A percentile compares a stretch with the other conserved stretches of the same genome.
phyloP scores from a whole-genome alignment of 352 stramenopile genomes.

The Pythium aristosporum region DNA sequence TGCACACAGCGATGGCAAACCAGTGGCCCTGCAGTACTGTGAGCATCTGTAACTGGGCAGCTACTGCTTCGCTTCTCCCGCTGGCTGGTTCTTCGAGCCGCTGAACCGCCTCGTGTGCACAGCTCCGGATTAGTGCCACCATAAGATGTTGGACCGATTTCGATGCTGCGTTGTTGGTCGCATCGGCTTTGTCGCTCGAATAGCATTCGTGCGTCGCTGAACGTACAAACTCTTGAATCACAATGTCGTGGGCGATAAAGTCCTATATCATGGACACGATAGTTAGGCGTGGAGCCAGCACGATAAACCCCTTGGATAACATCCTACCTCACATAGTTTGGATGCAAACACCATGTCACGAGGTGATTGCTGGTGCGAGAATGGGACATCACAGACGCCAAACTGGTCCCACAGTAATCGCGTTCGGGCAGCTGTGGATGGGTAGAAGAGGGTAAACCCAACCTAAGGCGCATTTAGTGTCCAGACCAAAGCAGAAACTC shows the following conservation, averaged over 20 bases:
- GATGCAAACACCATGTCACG: not conserved
- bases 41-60: conserved; percentile 6
- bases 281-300: not conserved
- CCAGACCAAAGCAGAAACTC: not conserved
- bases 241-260: not conserved
- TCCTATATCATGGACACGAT: not conserved
- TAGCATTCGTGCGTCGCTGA: conserved; percentile 5
- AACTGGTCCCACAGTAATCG: not conserved
- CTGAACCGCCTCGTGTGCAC: not conserved
- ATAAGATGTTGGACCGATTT: not conserved
- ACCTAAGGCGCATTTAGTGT: not conserved
- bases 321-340: conserved; percentile 8
- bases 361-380: not conserved
- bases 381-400: not conserved
- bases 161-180: not conserved
- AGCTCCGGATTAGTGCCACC: not conserved
- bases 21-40: conserved; percentile 14
- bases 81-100: not conserved
- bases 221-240: not conserved
- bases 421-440: not conserved
- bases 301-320: not conserved
- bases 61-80: not conserved
- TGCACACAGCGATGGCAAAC: conserved; percentile 1
- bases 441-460: conserved; percentile 6
- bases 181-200: not conserved